Conservation (phyloP, 2,329 filamentous ascomycete species). For the Cercospora zeina region DNA sequence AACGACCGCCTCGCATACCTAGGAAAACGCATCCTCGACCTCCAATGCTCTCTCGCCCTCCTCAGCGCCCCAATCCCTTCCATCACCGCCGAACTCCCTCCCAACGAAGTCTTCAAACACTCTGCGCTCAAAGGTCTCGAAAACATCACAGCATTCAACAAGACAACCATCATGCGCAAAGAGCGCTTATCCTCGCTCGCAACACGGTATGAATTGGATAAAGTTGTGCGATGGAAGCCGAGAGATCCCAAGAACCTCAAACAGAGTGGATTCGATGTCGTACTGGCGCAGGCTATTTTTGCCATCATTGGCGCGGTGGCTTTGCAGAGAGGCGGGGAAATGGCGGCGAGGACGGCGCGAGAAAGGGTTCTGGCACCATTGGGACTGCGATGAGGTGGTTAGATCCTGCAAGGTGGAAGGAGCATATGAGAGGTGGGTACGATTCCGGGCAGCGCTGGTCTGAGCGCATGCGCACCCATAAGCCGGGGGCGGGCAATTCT, state of each 20-base stretch:
- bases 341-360: conserved; percentile 71
- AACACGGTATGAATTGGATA: conserved; percentile 66
- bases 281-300: conserved; percentile 76
- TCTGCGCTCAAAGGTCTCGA: conserved; percentile 70
- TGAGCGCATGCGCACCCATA: background rate
- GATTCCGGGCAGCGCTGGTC: background rate
- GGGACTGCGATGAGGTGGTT: conserved; percentile 57
- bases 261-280: conserved; percentile 70
- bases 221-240: conserved; percentile 86
- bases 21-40: conserved; percentile 65
- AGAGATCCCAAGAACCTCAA: conserved; percentile 69
- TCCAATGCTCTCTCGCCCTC: conserved; percentile 65
- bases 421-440: background rate
- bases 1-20: conserved; percentile 91
- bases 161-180: conserved; percentile 63
- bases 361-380: conserved; percentile 68
- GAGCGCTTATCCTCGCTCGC: conserved; percentile 68
- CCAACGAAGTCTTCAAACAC: conserved; percentile 58
- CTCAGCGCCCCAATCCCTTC: conserved; percentile 48
- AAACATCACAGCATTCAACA: conserved; percentile 64
- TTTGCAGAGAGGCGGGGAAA: conserved; percentile 79
- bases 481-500: background rate
- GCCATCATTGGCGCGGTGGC: conserved; percentile 86
- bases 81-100: conserved; percentile 21
- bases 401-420: background rate